Evolutionary conservation across 78 protist genomes (phyloP).

Genomic region (Guillardia theta): DNA sequence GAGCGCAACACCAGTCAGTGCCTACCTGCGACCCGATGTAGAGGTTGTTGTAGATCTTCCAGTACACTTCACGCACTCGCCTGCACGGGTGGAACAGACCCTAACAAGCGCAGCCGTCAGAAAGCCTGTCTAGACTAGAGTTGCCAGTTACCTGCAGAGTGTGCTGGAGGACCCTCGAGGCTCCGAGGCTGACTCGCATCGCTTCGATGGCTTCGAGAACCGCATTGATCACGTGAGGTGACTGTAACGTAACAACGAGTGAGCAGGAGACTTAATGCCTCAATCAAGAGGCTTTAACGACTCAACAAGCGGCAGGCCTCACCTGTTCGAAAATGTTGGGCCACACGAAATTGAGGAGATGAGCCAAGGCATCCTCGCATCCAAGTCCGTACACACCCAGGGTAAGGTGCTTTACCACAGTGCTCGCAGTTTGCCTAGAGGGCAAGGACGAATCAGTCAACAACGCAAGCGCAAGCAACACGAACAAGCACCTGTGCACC

Average conservation of each 20-base stretch:
- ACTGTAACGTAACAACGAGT: too few species aligned
- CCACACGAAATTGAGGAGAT: constrained; percentile 96
- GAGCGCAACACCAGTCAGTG: not conserved
- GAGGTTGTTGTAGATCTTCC: constrained; percentile 95
- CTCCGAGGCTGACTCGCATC: constrained; percentile 90
- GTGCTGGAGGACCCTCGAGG: constrained; percentile 82
- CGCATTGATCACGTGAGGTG: constrained; percentile 98
- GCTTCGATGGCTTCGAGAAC: constrained; percentile 97
- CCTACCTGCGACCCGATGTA: constrained; percentile 79
- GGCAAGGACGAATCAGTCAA: not conserved
- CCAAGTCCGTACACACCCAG: constrained; percentile 79
- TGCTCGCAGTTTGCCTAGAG: constrained; percentile 92
- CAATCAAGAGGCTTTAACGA: too few species aligned
- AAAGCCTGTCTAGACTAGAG: not conserved
- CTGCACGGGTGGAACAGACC: constrained; percentile 74
- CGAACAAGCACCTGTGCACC: too few species aligned
- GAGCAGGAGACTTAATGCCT: too few species aligned
- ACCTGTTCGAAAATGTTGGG: constrained; percentile 99
- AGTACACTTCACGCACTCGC: constrained; percentile 95
- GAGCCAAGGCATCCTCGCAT: constrained; percentile 94
- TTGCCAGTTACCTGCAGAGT: constrained; percentile 78
- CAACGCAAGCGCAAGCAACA: constrained; percentile 58
- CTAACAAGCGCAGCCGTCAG: not conserved
- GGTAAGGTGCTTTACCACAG: constrained; percentile 64
- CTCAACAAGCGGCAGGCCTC: too few species aligned